Evolutionary conservation across 2,329 filamentous ascomycete species (phyloP), one percentile per base, ranked within the genome.

Genomic region (Aureobasidium zeae): DNA sequence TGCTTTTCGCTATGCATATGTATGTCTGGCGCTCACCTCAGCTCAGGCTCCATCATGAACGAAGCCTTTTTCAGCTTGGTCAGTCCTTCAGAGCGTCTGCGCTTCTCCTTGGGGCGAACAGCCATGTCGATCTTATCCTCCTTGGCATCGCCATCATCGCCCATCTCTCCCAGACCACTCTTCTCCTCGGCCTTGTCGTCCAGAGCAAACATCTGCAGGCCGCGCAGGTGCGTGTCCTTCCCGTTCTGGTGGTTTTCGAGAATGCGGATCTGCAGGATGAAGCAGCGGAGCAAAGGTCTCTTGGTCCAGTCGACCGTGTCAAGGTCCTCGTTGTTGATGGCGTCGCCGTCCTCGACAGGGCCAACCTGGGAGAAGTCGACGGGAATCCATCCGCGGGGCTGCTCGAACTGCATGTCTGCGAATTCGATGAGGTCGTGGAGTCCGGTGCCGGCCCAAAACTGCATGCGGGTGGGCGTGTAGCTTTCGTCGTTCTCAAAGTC

Each of bases 201-300:
- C 39, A 59, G 53, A 3, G 76, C 73, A 56, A 80, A 98, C 8
- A 96, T 82, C 66, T 94, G 93, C 62, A 98, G 75, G 2, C 87
- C 89, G 12, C 91, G 76, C 17, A 98, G 74, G 69, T 98, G 91
- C n/a, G 91, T 98, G 61, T 98, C 91, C 62, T 98, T 98, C 51
- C 91, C 91, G 61, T 98, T 98, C 65, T 98, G 91, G 62, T 98
- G 91, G 58, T 98, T 98, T 66, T 96, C 91, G 39, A 89, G 75
- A 36, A 98, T 81, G 52, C 84, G 80, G 57, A 96, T 80, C 62
- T 96, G 88, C 20, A 98, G 73, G 21, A 96, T 77, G 66, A 89
- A 94, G 12, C 85, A 87, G 48, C 88, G 79, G 13, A 96, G 74
- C 1, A 88, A 83, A 54, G 69, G 69, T 74, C 82, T 56, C 78